Base-by-base conservation (phyloP, 257 asterid genomes). In the Solanum etuberosum region DNA sequence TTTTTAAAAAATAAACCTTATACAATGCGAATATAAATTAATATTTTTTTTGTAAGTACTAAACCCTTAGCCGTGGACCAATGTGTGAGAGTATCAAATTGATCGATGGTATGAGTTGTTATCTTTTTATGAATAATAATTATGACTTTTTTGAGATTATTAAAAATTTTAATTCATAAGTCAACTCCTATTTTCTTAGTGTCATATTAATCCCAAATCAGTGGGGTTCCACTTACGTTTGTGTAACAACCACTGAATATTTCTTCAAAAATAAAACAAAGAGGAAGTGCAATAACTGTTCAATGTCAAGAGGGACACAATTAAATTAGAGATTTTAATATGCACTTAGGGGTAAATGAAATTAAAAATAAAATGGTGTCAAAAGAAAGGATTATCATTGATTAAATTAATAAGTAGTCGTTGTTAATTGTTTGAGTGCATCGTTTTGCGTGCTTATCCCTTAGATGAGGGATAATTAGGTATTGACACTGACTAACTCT, bases 391-490 rank as follows among this genome's bases (percentile, higher is more conserved):
- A 80, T 80, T 46, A 80, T 46, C 85, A 46, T 2, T 80, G 29
- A 46, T 46, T 80, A 46, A 46, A 46, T 80, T 80, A 46, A 29
- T 80, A 16, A 78, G 25, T 16, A 46, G 40, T 78, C 25, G 31
- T 27, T 78, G 25, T 9, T 46, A 46, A 80, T 16, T 80, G 67
- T 23, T 29, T 46, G 67, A 46, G 85, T 80, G 85, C 67, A 29
- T 80, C 25, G 35, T 27, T 80, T 80, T 46, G n/a, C 67, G 67
- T 80, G 67, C 85, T 80, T 80, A 80, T 80, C 85, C 21, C 42
- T 80, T 46, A 20, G 85, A 80, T 46, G 85, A 46, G 42, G 85
- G 40, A 27, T 46, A 46, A 29, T 80, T 80, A 80, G 85, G 85
- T 80, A 80, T 34, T 5, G 85, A 80, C 9, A 80, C 2, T 46